Percentiles rank a stretch among this genome's conserved stretches.
Evolutionary conservation across 1,284 basidiomycete genomes (phyloP).

Genomic region (Acaromyces ingoldii): DNA sequence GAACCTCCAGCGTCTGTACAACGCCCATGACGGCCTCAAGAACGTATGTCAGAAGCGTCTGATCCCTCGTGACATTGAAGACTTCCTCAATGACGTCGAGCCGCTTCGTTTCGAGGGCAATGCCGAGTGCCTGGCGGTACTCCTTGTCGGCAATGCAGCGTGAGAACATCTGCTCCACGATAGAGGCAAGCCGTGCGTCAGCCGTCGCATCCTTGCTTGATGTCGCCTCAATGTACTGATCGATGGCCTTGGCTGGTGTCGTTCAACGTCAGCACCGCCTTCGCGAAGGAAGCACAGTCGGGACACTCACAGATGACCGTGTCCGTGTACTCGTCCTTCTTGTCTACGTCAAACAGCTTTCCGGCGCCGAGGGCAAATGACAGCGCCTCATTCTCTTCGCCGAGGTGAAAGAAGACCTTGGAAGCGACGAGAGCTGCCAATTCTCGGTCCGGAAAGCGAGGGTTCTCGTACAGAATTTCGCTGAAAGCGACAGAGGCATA

Average conservation of each 20-base stretch:
- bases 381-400: slow-evolving; percentile 49
- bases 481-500: slow-evolving; percentile 1
- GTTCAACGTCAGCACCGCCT: no score
- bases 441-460: slow-evolving; percentile 41
- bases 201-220: slow-evolving; percentile 6
- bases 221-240: slow-evolving; percentile 38
- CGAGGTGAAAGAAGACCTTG: slow-evolving; percentile 50
- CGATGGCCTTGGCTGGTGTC: slow-evolving; percentile 50
- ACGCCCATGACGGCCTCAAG: slow-evolving; percentile 48
- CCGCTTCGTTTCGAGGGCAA: slow-evolving; percentile 46
- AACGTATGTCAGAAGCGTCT: slow-evolving; percentile 43
- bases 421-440: slow-evolving; percentile 49
- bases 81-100: slow-evolving; percentile 48
- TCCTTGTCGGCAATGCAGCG: slow-evolving; percentile 44
- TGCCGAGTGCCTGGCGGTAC: slow-evolving; percentile 47
- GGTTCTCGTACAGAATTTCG: slow-evolving; percentile 48
- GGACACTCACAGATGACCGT: slow-evolving; percentile 38
- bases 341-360: slow-evolving; percentile 44
- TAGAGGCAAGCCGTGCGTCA: slow-evolving; percentile 36
- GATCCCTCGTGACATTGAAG: slow-evolving; percentile 39
- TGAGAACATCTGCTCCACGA: slow-evolving; percentile 49
- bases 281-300: not conserved
- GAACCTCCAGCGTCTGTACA: slow-evolving; percentile 31
- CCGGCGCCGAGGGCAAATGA: slow-evolving; percentile 50
- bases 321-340: slow-evolving; percentile 48